Conservation (phyloP, 192 early-diverging fungal species). For the Gonapodya sp. region DNA sequence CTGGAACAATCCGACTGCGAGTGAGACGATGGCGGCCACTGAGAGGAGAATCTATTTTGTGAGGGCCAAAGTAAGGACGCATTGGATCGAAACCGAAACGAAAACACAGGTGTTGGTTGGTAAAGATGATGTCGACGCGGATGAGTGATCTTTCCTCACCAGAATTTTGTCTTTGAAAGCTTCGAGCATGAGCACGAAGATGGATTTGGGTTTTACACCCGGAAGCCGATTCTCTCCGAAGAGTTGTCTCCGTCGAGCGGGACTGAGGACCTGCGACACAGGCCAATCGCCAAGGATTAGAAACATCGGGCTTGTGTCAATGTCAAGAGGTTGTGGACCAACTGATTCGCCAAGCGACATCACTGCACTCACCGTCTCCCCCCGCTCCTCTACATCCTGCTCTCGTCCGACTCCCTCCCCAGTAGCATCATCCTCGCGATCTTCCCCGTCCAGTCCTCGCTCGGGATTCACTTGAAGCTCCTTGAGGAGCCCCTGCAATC, state of each 20-base stretch:
- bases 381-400: background rate
- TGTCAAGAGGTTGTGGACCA: too few relatives aligned
- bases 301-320: too few relatives aligned
- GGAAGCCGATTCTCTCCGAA: conserved; percentile 70
- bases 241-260: background rate
- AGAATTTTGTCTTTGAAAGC: conserved; percentile 7
- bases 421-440: background rate
- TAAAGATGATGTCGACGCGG: background rate
- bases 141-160: conserved; percentile 10
- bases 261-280: background rate
- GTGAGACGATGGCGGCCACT: conserved; percentile 66
- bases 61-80: too few relatives aligned
- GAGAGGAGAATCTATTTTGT: conserved; percentile 52
- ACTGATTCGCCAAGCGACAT: too few relatives aligned
- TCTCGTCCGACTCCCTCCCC: background rate
- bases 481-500: conserved; percentile 31
- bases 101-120: background rate
- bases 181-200: conserved; percentile 55
- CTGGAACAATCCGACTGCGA: conserved; percentile 72
- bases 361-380: background rate
- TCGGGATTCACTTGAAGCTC: conserved; percentile 36
- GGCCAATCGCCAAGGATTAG: too few relatives aligned
- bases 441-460: conserved; percentile 30
- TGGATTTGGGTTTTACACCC: conserved; percentile 51
- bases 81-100: too few relatives aligned